These are phyloP conservation scores for Ordospora colligata DNA, from an alignment of 371 early-diverging fungal genomes.

Conservation along the genomic window DNA sequence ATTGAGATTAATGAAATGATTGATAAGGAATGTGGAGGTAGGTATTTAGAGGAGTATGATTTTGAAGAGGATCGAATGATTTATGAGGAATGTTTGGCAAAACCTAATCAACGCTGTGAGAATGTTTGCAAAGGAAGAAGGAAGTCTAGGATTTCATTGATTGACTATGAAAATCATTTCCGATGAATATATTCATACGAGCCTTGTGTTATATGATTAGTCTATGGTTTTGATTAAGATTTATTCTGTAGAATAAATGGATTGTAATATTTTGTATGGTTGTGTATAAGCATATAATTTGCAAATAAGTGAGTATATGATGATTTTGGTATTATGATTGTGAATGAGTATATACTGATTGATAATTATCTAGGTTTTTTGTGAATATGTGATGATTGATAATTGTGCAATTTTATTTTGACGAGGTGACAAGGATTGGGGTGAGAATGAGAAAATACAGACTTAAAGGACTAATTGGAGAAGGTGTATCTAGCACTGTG, in stretches of 20 bases:
- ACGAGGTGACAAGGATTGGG: neutral
- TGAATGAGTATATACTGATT: no score
- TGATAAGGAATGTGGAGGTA: neutral
- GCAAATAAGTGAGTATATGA: neutral
- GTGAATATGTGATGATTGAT: no score
- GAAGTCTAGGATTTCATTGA: neutral
- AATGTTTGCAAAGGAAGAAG: neutral
- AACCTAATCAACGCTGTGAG: neutral
- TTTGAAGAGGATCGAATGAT: neutral
- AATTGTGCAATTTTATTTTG: neutral
- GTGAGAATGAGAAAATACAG: constrained; percentile 17
- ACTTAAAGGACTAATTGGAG: constrained; percentile 17
- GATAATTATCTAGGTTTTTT: no score
- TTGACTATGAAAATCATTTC: constrained; percentile 1
- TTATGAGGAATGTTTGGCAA: neutral
- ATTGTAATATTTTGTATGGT: no score
- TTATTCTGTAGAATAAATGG: no score
- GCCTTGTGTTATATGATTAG: no score
- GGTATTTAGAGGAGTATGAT: neutral
- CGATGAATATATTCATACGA: neutral
- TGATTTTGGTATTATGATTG: neutral
- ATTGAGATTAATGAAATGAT: neutral
- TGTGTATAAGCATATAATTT: neutral
- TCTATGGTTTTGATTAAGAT: no score
- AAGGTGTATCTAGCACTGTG: constrained; percentile 8